A percentile compares a stretch with the other conserved stretches of the same genome.
Evolutionary conservation across 1,284 basidiomycete genomes (phyloP).

Genomic region (Pterulicium gracile): DNA sequence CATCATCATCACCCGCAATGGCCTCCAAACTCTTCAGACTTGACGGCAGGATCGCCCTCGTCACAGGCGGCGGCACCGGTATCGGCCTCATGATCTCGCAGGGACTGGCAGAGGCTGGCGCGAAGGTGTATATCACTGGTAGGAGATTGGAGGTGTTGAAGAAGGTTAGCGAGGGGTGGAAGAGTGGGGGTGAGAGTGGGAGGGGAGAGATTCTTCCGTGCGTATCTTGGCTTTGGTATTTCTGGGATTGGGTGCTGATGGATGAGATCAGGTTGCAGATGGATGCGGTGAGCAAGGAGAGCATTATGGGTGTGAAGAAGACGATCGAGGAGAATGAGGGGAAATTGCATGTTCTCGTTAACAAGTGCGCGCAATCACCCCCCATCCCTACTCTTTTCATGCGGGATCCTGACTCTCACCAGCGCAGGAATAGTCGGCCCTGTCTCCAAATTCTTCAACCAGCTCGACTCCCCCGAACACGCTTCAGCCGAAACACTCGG

Average conservation of each 20-base stretch:
- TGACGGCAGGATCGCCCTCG: constrained; percentile 1
- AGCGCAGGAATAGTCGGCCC: constrained; percentile 71
- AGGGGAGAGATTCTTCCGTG: constrained; percentile 48
- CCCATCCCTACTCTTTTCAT: neutral
- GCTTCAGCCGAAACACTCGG: constrained; percentile 53
- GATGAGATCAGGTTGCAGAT: constrained; percentile 28
- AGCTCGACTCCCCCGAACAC: constrained; percentile 43
- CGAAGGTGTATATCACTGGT: constrained; percentile 74
- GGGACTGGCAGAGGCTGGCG: constrained; percentile 67
- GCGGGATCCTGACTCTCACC: constrained; percentile 4
- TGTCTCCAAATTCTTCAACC: constrained; percentile 41
- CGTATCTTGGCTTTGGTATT: constrained; percentile 17
- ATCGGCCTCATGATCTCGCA: constrained; percentile 53
- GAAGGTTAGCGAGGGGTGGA: constrained; percentile 37
- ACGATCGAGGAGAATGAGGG: constrained; percentile 50
- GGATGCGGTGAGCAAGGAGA: constrained; percentile 62
- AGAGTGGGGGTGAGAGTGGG: constrained; percentile 26
- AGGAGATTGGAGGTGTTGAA: constrained; percentile 54
- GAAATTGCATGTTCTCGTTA: constrained; percentile 67
- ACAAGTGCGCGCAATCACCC: constrained; percentile 44
- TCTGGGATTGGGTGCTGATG: neutral
- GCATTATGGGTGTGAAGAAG: constrained; percentile 46
- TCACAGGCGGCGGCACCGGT: constrained; percentile 8
- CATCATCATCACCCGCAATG: neutral
- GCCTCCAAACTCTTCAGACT: neutral